These are phyloP conservation scores for Nitzschia palea DNA, from an alignment of 108 stramenopile species.

Conservation along the genomic window DNA sequence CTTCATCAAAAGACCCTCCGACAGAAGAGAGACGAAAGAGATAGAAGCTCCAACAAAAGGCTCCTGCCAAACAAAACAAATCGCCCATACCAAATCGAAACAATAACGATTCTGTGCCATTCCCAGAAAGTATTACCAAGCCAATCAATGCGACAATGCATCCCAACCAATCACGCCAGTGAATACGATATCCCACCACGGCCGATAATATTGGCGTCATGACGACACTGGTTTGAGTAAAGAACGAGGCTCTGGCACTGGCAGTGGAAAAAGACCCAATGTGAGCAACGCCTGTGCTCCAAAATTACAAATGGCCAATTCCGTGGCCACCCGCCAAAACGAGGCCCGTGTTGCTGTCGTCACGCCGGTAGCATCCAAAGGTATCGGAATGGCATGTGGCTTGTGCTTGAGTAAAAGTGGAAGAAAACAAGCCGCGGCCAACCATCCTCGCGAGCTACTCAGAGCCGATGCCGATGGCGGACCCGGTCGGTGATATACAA, in stretches of 20 bases:
- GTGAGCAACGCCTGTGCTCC: conserved; percentile 58
- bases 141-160: conserved; percentile 54
- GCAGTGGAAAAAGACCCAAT: conserved; percentile 49
- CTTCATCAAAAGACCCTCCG: conserved; percentile 44
- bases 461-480: conserved; percentile 50
- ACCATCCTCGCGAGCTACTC: conserved; percentile 46
- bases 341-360: not conserved
- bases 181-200: conserved; percentile 40
- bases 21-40: conserved; percentile 53
- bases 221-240: conserved; percentile 65
- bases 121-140: conserved; percentile 44
- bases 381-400: not conserved
- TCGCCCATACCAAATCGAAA: conserved; percentile 42
- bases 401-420: conserved; percentile 29
- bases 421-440: conserved; percentile 45
- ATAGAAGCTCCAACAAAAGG: conserved; percentile 65
- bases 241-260: conserved; percentile 62
- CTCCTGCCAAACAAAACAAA: conserved; percentile 52
- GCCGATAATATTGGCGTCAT: conserved; percentile 63
- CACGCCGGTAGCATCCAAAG: not conserved
- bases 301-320: conserved; percentile 65
- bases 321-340: conserved; percentile 48
- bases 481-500: conserved; percentile 45
- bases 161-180: conserved; percentile 47
- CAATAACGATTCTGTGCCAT: not conserved